These are phyloP conservation scores for Fusarium decemcellulare DNA, from an alignment of 2,329 filamentous ascomycete genomes.

Conservation along the genomic window DNA sequence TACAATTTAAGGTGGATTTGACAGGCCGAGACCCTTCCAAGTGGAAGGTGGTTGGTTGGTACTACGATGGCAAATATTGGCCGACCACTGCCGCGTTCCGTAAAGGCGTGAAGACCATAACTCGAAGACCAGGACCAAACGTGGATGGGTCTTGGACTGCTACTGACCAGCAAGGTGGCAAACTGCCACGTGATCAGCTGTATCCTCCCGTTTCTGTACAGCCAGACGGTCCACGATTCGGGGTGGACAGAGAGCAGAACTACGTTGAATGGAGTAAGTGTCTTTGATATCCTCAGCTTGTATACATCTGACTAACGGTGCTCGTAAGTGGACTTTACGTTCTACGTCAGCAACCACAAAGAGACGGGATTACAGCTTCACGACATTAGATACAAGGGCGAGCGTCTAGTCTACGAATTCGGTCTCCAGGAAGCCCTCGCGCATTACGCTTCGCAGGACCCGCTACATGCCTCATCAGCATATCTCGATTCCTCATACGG, in stretches of 20 bases:
- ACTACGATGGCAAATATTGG: constrained; percentile 68
- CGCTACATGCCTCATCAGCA: constrained; percentile 58
- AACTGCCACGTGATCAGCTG: constrained; percentile 11
- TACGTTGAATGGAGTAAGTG: constrained; percentile 35
- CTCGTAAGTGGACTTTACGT: constrained; percentile 57
- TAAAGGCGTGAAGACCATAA: neutral
- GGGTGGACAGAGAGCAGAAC: constrained; percentile 27
- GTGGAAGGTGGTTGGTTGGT: constrained; percentile 67
- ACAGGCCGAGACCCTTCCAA: constrained; percentile 64
- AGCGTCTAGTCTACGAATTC: constrained; percentile 69
- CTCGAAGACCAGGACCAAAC: constrained; percentile 8
- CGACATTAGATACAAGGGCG: constrained; percentile 68
- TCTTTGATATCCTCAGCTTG: accelerated
- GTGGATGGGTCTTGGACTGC: constrained; percentile 26
- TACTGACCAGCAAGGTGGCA: constrained; percentile 21
- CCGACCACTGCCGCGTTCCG: constrained; percentile 58
- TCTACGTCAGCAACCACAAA: constrained; percentile 65
- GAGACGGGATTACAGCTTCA: constrained; percentile 65
- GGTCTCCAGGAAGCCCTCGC: constrained; percentile 69
- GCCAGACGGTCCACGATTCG: constrained; percentile 22
- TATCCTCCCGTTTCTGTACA: constrained; percentile 23
- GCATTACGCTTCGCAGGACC: constrained; percentile 65
- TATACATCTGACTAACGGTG: neutral
- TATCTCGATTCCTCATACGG: constrained; percentile 65
- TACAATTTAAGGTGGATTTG: constrained; percentile 61